phyloP scores from a whole-genome alignment of 2,329 filamentous ascomycete species.

The Stagonosporopsis chrysanthemi region DNA sequence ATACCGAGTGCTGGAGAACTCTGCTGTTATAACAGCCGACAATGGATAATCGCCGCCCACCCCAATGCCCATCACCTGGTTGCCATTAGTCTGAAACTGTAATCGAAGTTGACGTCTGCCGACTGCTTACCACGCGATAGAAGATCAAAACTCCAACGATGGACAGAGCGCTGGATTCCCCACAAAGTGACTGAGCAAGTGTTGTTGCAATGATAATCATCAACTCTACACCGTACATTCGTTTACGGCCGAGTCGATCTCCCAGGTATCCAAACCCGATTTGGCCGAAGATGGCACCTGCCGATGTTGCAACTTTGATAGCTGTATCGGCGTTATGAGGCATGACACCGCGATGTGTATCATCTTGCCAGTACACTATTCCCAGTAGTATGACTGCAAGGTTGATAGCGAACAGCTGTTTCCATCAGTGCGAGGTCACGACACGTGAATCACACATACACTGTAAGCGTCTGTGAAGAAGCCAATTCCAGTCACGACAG shows the following conservation, averaged over 20 bases:
- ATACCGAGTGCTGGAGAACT: constrained; percentile 87
- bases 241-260: constrained; percentile 79
- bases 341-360: constrained; percentile 58
- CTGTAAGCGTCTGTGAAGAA: constrained; percentile 87
- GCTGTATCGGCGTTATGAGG: constrained; percentile 75
- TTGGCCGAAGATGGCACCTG: constrained; percentile 84
- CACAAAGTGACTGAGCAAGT: constrained; percentile 49
- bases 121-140: constrained; percentile 40
- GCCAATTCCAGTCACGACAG: constrained; percentile 80
- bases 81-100: not conserved
- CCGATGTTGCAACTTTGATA: constrained; percentile 85
- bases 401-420: constrained; percentile 65
- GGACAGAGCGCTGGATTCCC: constrained; percentile 44
- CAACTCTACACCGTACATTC: constrained; percentile 73
- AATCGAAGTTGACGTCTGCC: not conserved
- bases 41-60: constrained; percentile 65
- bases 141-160: constrained; percentile 51
- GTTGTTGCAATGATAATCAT: constrained; percentile 52
- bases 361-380: constrained; percentile 73
- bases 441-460: constrained; percentile 21
- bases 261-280: constrained; percentile 73
- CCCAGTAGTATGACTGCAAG: constrained; percentile 71
- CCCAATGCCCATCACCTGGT: constrained; percentile 48
- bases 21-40: constrained; percentile 83
- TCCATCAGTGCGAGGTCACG: constrained; percentile 6